A percentile compares a stretch with the other conserved stretches of the same genome.
Evolutionary conservation across 768 basidiomycete species (phyloP).

Genomic region (Leccinum rimulosum): DNA sequence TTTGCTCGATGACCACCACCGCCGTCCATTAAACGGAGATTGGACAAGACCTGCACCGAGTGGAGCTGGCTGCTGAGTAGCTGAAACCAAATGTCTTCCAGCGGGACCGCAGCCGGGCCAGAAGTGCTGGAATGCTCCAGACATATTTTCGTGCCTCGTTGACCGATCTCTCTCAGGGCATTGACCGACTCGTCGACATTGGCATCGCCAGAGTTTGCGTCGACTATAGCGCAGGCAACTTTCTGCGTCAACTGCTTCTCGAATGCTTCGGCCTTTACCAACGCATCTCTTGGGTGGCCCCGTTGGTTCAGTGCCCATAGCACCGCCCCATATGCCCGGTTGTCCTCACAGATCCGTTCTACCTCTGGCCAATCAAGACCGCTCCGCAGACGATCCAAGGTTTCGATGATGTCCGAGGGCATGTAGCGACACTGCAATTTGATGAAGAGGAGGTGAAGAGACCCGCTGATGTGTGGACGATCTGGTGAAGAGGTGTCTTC

Average conservation of each 20-base stretch:
- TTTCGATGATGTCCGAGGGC: constrained; percentile 58
- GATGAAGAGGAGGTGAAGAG: constrained; percentile 63
- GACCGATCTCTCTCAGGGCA: constrained; percentile 56
- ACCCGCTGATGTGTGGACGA: constrained; percentile 45
- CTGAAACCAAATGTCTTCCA: constrained; percentile 90
- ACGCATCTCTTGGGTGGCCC: constrained; percentile 61
- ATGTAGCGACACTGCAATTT: constrained; percentile 71
- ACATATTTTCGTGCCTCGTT: constrained; percentile 67
- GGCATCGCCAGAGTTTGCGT: constrained; percentile 11
- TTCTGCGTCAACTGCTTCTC: constrained; percentile 48
- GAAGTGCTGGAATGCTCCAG: constrained; percentile 55
- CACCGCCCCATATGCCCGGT: constrained; percentile 68
- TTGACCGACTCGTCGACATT: constrained; percentile 39
- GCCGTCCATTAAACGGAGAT: constrained; percentile 32
- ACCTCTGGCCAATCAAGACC: constrained; percentile 56
- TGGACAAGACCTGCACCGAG: constrained; percentile 68
- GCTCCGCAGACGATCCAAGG: constrained; percentile 51
- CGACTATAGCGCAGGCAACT: constrained; percentile 40
- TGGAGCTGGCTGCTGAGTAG: constrained; percentile 80
- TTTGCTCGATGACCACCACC: constrained; percentile 22
- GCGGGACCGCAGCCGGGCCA: constrained; percentile 39
- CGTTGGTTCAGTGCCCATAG: constrained; percentile 75
- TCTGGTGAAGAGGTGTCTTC: constrained; percentile 33
- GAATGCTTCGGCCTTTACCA: constrained; percentile 62
- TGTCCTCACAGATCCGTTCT: constrained; percentile 62